Evolutionary conservation across 352 stramenopile species (phyloP), one percentile per base, ranked within the genome.

Genomic region (Achlya hypogyna): DNA sequence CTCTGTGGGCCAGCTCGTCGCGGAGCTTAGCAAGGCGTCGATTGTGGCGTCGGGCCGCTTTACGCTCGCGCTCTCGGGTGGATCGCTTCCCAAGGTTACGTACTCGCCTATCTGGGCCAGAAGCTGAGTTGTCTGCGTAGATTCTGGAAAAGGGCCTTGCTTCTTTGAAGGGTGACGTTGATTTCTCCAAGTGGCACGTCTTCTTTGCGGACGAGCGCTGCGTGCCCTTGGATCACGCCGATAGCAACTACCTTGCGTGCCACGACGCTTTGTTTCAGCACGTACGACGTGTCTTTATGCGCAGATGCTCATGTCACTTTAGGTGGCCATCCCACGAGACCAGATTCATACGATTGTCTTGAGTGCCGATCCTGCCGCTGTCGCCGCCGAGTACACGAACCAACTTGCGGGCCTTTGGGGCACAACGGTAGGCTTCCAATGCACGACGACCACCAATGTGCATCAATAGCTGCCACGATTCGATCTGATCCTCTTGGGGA

Each of bases 161-260:
- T 14, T 66, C 74, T 43, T 84, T 97, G 53, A 82, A 91, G 49
- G 74, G 78, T 40, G 78, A 82, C 63, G 74, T 98, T 29, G 86
- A 98, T 63, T 99, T 96, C 74, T 82, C 87, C 52, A 97, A 97
- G 69, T 99, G 96, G 93, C 90, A 98, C 65, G 88, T 99, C n/a
- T 95, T 97, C 72, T 97, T 99, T 71, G 95, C 96, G 2, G 97
- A 99, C 75, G 97, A 99, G 77, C 90, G 97, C 68, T 98, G 91
- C 69, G 97, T 99, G 31, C 74, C 86, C 9, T 75, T 93, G 23
- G 82, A 96, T 60, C 65, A 97, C 78, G 76, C 81, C 20, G 96
- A 99, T 78, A 98, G 91, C 71, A 99, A 99, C 82, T 93, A 96
- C 74, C 91, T 96, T 68, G 87, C 91, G 0, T 96, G 96, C 77